A percentile compares a stretch with the other conserved stretches of the same genome.
phyloP scores from a whole-genome alignment of 2,329 filamentous ascomycete species.

The Uncinocarpus reesii region DNA sequence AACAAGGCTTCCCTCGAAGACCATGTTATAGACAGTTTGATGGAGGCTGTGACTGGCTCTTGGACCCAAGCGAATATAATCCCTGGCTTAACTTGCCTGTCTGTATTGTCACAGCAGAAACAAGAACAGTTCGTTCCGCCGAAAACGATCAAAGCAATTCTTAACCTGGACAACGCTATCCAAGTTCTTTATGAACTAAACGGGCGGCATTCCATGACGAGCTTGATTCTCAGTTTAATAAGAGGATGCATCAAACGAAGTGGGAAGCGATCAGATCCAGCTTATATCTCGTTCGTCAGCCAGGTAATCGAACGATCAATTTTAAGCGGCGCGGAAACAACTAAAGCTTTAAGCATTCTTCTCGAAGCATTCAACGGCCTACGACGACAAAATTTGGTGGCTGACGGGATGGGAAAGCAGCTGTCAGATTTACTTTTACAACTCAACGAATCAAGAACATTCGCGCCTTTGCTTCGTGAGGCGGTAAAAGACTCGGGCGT shows the following conservation, averaged over 20 bases:
- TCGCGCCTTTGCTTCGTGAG: constrained; percentile 55
- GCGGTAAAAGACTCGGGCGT: constrained; percentile 57
- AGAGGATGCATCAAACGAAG: constrained; percentile 27
- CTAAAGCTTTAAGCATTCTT: constrained; percentile 26
- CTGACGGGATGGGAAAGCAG: constrained; percentile 46
- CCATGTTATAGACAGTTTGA: constrained; percentile 68
- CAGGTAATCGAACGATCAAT: constrained; percentile 27
- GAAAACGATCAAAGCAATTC: constrained; percentile 51
- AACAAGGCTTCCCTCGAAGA: constrained; percentile 73
- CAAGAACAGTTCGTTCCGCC: constrained; percentile 58
- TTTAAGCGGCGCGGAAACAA: constrained; percentile 25
- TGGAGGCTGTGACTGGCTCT: constrained; percentile 73
- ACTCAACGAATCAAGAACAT: constrained; percentile 51
- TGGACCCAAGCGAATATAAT: constrained; percentile 65
- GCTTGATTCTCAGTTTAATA: constrained; percentile 31
- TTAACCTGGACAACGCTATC: constrained; percentile 27
- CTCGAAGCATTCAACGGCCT: constrained; percentile 34
- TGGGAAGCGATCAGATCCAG: constrained; percentile 25
- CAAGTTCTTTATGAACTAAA: constrained; percentile 28
- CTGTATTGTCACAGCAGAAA: constrained; percentile 71
- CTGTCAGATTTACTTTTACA: constrained; percentile 57
- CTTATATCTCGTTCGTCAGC: constrained; percentile 24
- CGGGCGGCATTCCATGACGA: constrained; percentile 26
- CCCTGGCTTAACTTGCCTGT: constrained; percentile 67
- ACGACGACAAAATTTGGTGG: constrained; percentile 35